phyloP scores from a whole-genome alignment of 306 rosid species.

The Glycyrrhiza uralensis region DNA sequence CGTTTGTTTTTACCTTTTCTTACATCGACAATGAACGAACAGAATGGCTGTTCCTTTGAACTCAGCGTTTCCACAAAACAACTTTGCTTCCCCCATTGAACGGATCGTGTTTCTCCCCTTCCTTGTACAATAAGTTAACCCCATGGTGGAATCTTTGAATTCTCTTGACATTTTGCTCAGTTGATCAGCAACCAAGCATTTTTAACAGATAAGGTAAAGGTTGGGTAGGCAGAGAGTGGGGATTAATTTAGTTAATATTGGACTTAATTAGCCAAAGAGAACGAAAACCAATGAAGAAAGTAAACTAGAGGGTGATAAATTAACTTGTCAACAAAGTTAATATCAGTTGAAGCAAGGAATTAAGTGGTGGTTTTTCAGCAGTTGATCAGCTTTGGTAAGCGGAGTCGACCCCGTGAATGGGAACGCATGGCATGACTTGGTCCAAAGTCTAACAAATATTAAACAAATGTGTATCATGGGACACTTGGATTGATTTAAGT shows the following conservation, averaged over 20 bases:
- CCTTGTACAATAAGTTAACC: constrained; percentile 29
- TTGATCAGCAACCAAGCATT: constrained; percentile 30
- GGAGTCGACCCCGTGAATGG: constrained; percentile 45
- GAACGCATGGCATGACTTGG: constrained; percentile 30
- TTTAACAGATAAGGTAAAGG: neutral
- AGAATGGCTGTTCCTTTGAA: constrained; percentile 9
- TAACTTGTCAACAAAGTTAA: constrained; percentile 20
- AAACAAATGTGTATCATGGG: constrained; percentile 2
- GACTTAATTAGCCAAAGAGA: neutral
- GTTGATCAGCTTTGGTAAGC: constrained; percentile 34
- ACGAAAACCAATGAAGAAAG: constrained; percentile 31
- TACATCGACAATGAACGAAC: constrained; percentile 9
- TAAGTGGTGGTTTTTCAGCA: constrained; percentile 6
- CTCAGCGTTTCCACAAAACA: neutral
- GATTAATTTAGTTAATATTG: constrained; percentile 9
- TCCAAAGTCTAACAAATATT: constrained; percentile 27
- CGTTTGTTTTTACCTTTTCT: constrained; percentile 30
- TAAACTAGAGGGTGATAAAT: neutral
- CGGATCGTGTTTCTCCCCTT: constrained; percentile 48
- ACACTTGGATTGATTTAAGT: constrained; percentile 3
- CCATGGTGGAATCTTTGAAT: neutral
- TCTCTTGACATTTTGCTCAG: constrained; percentile 25
- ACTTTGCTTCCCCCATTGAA: constrained; percentile 39
- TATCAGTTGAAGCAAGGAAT: neutral
- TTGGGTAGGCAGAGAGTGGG: neutral